Evolutionary conservation across 2,329 filamentous ascomycete species (phyloP), one percentile per base, ranked within the genome.

Genomic region (Aphanocladium album): DNA sequence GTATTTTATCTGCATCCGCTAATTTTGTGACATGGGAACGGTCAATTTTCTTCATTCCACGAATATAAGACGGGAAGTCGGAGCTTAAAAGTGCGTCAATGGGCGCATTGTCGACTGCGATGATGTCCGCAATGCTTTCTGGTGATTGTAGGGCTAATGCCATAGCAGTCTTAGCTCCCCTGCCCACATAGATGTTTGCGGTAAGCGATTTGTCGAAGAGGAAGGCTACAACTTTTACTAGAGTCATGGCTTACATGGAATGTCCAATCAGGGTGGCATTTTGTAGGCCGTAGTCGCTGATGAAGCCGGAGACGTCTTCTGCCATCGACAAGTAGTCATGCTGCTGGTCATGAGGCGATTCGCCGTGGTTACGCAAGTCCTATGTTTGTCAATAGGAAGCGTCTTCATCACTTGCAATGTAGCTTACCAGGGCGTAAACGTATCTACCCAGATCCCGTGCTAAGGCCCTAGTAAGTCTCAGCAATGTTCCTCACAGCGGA

Each of bases 91-190:
- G 82, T 16, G 89, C 89, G 71, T 96, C 91, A 9, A 96, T 82
- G 2, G 93, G 93, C 4, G 93, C 91, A 71, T 98, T 98, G 77
- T 98, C 93, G 14, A 98, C 92, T 1, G 91, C 83, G 30, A 97
- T 83, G 56, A 98, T 78, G 67, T 88, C 85, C 17, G 82, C 79
- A 62, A 96, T 81, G 2, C 86, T 76, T 6, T 84, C 77, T 0
- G 91, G 90, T 1, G 85, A 81, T 47, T 83, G 79, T 39, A 98
- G 83, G 3, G 91, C 91, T 62, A 97, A 79, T 0, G 89, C 81
- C 93, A 98, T 97, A 67, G 91, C 91, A 2, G 89, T 87, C 79
- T 98, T 98, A 51, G 93, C 93, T 64, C 95, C 93, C 88, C 87
- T 89, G 61, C 5, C 39, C 37, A 19, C 17, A 11, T 5, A 56